Conservation (phyloP, 352 stramenopile genomes). For the Globisporangium polare region DNA sequence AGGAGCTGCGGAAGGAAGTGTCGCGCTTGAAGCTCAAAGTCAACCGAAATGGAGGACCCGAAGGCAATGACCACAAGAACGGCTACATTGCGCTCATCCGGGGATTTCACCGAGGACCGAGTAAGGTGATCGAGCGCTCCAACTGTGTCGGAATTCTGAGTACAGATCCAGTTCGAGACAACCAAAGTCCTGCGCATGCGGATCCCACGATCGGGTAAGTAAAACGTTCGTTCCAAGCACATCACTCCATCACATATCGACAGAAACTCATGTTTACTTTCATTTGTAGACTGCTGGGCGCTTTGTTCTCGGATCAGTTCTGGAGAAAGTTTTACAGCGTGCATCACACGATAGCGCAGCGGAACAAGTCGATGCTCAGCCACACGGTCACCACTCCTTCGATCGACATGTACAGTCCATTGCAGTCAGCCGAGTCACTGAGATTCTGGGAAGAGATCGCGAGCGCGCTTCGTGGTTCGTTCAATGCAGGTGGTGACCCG, state of each 20-base stretch:
- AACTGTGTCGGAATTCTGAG: neutral
- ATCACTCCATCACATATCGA: neutral
- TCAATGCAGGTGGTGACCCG: neutral
- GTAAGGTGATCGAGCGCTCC: neutral
- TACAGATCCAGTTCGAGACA: neutral
- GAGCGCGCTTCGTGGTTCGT: neutral
- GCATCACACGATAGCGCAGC: slow-evolving; percentile 11
- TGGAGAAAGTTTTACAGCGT: slow-evolving; percentile 17
- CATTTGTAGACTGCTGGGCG: slow-evolving; percentile 10
- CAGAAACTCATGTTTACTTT: neutral
- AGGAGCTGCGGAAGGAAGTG: slow-evolving; percentile 32
- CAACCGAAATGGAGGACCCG: slow-evolving; percentile 16
- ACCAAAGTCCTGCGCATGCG: neutral
- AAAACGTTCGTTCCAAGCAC: neutral
- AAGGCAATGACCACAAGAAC: slow-evolving; percentile 31
- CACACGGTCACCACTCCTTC: slow-evolving; percentile 16
- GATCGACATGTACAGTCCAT: slow-evolving; percentile 20
- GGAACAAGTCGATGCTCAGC: slow-evolving; percentile 20
- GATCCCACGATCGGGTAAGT: slow-evolving; percentile 8
- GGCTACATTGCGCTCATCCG: slow-evolving; percentile 39
- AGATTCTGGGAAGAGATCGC: slow-evolving; percentile 19
- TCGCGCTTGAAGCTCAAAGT: slow-evolving; percentile 33
- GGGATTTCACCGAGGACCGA: neutral
- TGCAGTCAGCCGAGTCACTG: slow-evolving; percentile 13
- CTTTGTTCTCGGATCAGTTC: slow-evolving; percentile 20